phyloP scores from a whole-genome alignment of 179 eudicot species.

The Silene noctiflora region DNA sequence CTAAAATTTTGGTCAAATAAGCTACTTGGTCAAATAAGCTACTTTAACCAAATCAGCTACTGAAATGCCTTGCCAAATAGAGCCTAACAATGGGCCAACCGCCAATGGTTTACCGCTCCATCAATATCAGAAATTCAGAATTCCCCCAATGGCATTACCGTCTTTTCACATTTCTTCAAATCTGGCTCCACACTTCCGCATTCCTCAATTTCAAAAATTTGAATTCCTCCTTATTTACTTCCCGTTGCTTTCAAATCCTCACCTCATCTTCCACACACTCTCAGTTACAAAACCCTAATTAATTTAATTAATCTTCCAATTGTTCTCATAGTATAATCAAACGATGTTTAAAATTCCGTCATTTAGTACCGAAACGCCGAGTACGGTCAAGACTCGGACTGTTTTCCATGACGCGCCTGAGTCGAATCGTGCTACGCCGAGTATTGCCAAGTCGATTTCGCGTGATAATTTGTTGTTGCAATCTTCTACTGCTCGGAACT shows the following conservation, averaged over 20 bases:
- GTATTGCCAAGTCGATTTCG: constrained; percentile 49
- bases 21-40: too few species aligned
- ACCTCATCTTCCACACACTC: constrained; percentile 8
- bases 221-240: neutral
- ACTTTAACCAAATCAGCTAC: too few species aligned
- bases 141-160: too few species aligned
- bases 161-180: neutral
- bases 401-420: constrained; percentile 59
- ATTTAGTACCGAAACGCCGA: constrained; percentile 55
- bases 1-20: too few species aligned
- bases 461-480: constrained; percentile 37
- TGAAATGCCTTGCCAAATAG: too few species aligned
- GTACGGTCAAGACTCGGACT: constrained; percentile 60
- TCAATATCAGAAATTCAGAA: too few species aligned
- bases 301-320: too few species aligned
- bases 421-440: constrained; percentile 38
- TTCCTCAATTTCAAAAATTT: neutral
- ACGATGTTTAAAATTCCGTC: constrained; percentile 34
- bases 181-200: neutral
- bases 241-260: neutral
- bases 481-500: constrained; percentile 33
- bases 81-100: too few species aligned
- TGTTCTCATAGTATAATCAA: neutral
- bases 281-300: constrained; percentile 18
- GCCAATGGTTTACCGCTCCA: too few species aligned